Evolutionary conservation across 2,329 filamentous ascomycete genomes (phyloP).

Genomic region (Stagonosporopsis rhizophila): DNA sequence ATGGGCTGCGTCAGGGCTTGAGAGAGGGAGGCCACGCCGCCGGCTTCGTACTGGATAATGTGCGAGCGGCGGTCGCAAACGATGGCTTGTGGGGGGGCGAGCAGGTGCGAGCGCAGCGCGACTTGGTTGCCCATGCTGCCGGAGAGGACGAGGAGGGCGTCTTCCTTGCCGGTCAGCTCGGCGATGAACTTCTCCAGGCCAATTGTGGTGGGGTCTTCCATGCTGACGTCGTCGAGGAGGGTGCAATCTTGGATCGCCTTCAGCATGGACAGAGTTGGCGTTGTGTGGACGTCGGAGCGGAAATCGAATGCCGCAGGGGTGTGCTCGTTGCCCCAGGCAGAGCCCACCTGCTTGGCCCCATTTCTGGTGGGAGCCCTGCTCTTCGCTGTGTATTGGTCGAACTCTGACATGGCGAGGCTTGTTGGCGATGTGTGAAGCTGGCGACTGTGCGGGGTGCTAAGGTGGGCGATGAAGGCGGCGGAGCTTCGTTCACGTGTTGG

Average conservation of each 20-base stretch:
- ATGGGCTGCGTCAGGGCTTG: slow-evolving; percentile 74
- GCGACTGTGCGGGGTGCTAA: slow-evolving; percentile 18
- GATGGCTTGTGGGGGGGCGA: slow-evolving; percentile 79
- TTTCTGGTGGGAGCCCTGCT: slow-evolving; percentile 26
- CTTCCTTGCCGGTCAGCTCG: slow-evolving; percentile 75
- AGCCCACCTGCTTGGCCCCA: slow-evolving; percentile 28
- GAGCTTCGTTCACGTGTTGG: slow-evolving; percentile 14
- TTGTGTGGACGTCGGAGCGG: slow-evolving; percentile 55
- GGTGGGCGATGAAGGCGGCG: slow-evolving; percentile 12
- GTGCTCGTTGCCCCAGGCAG: slow-evolving; percentile 50
- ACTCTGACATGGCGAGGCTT: slow-evolving; percentile 40
- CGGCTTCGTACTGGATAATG: slow-evolving; percentile 74
- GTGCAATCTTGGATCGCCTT: slow-evolving; percentile 76
- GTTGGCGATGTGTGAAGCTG: slow-evolving; percentile 25
- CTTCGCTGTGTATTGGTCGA: slow-evolving; percentile 41
- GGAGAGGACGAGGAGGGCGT: slow-evolving; percentile 80
- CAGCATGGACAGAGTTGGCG: slow-evolving; percentile 72
- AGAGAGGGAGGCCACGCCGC: slow-evolving; percentile 72
- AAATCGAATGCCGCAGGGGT: slow-evolving; percentile 65
- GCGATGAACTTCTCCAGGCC: slow-evolving; percentile 78
- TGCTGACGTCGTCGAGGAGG: slow-evolving; percentile 83
- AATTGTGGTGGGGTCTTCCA: slow-evolving; percentile 79
- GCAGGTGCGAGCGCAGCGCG: slow-evolving; percentile 77
- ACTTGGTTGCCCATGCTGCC: slow-evolving; percentile 97
- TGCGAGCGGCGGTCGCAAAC: slow-evolving; percentile 82